A percentile compares a stretch with the other conserved stretches of the same genome.
Conservation (phyloP, 2,329 filamentous ascomycete species). For the Penicillium sp. region DNA sequence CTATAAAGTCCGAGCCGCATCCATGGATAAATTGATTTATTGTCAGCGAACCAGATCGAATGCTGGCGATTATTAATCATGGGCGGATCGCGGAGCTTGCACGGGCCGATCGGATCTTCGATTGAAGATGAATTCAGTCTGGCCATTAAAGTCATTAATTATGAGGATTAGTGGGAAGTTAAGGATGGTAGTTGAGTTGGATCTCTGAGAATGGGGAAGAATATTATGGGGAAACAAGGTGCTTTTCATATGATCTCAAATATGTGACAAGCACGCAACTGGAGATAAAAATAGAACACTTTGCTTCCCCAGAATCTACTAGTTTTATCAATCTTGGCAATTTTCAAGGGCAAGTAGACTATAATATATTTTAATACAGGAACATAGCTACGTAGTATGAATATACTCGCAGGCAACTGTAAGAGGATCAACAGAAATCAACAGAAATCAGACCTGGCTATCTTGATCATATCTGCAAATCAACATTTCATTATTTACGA, state of each 20-base stretch:
- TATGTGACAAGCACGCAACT: neutral
- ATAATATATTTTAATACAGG: too few relatives aligned
- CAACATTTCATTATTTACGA: neutral
- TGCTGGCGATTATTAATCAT: slow-evolving; percentile 24
- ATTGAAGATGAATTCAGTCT: neutral
- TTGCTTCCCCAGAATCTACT: neutral
- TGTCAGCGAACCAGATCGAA: slow-evolving; percentile 12
- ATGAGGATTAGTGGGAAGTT: neutral
- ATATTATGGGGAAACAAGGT: neutral
- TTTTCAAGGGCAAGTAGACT: neutral
- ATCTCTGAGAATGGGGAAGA: neutral
- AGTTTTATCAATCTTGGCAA: neutral
- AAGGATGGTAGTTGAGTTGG: neutral
- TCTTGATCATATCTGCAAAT: neutral
- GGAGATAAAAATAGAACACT: slow-evolving; percentile 3
- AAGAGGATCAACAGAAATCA: neutral
- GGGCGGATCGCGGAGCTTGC: slow-evolving; percentile 3
- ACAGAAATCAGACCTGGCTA: neutral
- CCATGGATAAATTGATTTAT: slow-evolving; percentile 4
- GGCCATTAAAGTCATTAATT: neutral
- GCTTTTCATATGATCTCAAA: neutral
- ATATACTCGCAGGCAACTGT: neutral
- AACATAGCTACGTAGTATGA: neutral
- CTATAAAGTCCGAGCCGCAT: neutral
- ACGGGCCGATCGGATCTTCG: neutral